A percentile compares a stretch with the other conserved stretches of the same genome.
phyloP scores from a whole-genome alignment of 306 rosid species.

The Acmispon strigosus region DNA sequence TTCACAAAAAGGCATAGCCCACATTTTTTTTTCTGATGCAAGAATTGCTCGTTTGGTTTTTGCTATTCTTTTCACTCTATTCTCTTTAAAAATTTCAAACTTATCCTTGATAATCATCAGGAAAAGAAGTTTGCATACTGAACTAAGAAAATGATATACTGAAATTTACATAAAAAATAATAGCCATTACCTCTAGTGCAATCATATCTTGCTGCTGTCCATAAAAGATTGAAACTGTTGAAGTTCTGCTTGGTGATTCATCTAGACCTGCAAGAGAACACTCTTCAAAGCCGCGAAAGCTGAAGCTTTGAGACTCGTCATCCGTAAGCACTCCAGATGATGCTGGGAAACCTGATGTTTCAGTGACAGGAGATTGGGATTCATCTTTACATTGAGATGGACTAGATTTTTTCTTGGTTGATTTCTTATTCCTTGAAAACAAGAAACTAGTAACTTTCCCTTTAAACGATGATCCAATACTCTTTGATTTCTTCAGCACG shows the following conservation, averaged over 20 bases:
- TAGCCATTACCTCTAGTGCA: constrained; percentile 55
- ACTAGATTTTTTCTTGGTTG: constrained; percentile 51
- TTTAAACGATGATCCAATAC: constrained; percentile 60
- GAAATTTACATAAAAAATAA: constrained; percentile 6
- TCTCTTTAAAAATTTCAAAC: not conserved
- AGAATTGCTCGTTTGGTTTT: not conserved
- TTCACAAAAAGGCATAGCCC: not conserved
- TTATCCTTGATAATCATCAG: not conserved
- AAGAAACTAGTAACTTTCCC: constrained; percentile 88
- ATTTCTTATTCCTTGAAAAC: constrained; percentile 74
- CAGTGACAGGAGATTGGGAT: constrained; percentile 27
- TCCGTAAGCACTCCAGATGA: constrained; percentile 28
- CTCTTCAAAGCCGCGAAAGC: constrained; percentile 40
- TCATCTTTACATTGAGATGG: constrained; percentile 35
- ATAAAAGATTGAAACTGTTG: constrained; percentile 32
- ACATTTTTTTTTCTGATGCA: not conserved
- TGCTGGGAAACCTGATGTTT: constrained; percentile 23
- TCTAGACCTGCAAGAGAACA: constrained; percentile 32
- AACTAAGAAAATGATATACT: not conserved
- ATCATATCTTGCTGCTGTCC: constrained; percentile 40
- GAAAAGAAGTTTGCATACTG: not conserved
- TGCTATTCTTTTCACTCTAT: not conserved
- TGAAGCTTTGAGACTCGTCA: constrained; percentile 40
- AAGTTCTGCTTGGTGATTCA: constrained; percentile 38
- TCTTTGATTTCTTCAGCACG: constrained; percentile 53